Base-by-base conservation (phyloP, 345 rosid genomes). In the Citrus maxima region DNA sequence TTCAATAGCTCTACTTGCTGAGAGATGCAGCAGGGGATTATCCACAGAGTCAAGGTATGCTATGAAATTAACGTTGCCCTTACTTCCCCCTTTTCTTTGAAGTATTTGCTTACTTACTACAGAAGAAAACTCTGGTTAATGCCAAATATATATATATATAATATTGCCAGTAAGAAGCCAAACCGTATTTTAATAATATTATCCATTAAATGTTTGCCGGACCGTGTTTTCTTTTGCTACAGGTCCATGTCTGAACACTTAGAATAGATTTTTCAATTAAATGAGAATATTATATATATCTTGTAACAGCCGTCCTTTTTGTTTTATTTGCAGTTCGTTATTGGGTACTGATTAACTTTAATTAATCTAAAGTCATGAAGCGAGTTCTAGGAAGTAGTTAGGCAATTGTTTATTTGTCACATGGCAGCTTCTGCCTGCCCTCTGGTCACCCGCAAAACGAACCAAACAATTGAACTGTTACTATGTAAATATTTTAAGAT, bases 41-140 rank as follows among this genome's bases (percentile, higher is more conserved):
- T 82, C 76, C n/a, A 64, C 85, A 46, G 79, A 82, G 76, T 34
- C 32, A 64, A 75, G 80, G 84, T 77, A 49, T 14, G 84, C 14
- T 21, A 28, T 74, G 21, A 54, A 16, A 18, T 16, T 5, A 10
- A 66, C 61, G 32, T n/a, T 56, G 16, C 35, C 38, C 34, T 25
- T 59, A 12, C 4, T 28, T 22, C 16, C 21, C 16, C 54, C 19
- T 32, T 35, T 21, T 19, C 12, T 42, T 19, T 40, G 30, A 9
- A 13, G 9, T 42, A 3, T 13, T 16, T 14, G 40, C 0, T 3
- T 5, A 10, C 40, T 40, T 32, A 4, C 34, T 58, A 21, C 22
- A 19, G 16, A 12, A 38, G 21, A 21, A 14, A 64, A 25, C 68
- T 25, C 58, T 8, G 1, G 56, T 22, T 13, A 6, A 77, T 22